Base-by-base conservation (phyloP, 2,329 filamentous ascomycete species). In the Aspergillus amoenus region DNA sequence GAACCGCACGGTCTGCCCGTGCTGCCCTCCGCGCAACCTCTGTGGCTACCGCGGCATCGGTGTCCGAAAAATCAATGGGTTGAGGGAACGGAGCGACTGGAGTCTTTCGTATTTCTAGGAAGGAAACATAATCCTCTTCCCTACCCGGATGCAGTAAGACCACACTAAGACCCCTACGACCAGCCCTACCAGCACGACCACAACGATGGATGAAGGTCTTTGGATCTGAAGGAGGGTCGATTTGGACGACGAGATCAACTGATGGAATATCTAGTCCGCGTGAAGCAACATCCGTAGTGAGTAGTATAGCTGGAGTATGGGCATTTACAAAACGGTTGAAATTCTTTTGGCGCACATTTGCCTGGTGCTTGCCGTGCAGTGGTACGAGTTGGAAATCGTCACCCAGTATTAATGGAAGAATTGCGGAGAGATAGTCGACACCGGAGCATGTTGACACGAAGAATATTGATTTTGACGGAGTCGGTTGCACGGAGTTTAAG, bases 371-470 rank as follows among this genome's bases (percentile, higher is more conserved):
- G 37, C 94, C 94, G 68, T 99, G 94, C 0, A 99, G 80, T 0
- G 93, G 89, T 7, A 96, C 83, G 3, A 96, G 77, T 0, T 84
- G 78, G 67, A 91, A 90, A n/a, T 72, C 66, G 8, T 81, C 73
- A 1, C 89, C 88, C 0, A 99, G 78, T 5, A 97, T 76, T 2
- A 82, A 75, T 0, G 90, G 89, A 1, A 99, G 80, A 5, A 96
- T 79, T 64, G 91, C 84, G 59, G 93, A 87, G 71, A 96, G 95
- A 76, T 97, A 97, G 73, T 97, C 93, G 59, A 99, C 94, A 0
- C 90, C 90, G 32, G 92, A 93, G 72, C 94, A 97, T 2, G 93
- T 97, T 0, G 93, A 95, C 21, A 97, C 82, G 71, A 97, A 99
- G 52, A 97, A 81, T 53, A 99, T 97, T 32, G 87, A 89, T 68